A percentile compares a stretch with the other conserved stretches of the same genome.
Evolutionary conservation across 495 filamentous ascomycete species (phyloP).

Genomic region (Cenococcum geophilum): DNA sequence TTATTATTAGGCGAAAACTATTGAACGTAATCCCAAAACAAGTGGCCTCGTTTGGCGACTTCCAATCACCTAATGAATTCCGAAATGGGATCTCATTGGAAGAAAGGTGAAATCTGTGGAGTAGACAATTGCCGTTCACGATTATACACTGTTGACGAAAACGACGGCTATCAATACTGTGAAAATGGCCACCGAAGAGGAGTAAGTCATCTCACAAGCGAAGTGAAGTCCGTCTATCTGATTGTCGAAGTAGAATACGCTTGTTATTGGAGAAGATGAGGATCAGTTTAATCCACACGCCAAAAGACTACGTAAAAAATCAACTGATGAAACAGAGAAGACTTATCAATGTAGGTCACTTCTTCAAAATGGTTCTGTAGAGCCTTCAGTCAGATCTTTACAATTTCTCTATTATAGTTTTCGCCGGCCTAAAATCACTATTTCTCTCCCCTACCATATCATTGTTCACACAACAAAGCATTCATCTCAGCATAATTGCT

Average conservation of each 20-base stretch:
- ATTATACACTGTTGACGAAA: conserved; percentile 43
- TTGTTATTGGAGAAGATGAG: conserved; percentile 58
- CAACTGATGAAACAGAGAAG: conserved; percentile 51
- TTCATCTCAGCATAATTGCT: neutral
- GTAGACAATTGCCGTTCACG: conserved; percentile 45
- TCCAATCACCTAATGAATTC: neutral
- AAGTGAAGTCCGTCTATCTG: neutral
- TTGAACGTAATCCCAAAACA: too few relatives aligned
- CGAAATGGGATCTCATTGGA: neutral
- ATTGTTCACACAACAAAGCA: too few relatives aligned
- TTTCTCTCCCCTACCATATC: too few relatives aligned
- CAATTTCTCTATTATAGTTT: neutral
- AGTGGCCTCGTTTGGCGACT: neutral
- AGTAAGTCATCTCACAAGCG: conserved; percentile 23
- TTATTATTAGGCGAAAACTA: too few relatives aligned
- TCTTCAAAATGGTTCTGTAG: neutral
- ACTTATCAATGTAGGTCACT: conserved; percentile 23
- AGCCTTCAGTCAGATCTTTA: too few relatives aligned
- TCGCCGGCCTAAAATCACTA: neutral
- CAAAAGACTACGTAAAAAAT: conserved; percentile 42
- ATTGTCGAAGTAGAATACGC: conserved; percentile 12
- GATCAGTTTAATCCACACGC: conserved; percentile 67
- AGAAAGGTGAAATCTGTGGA: conserved; percentile 23
- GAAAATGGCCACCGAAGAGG: conserved; percentile 50
- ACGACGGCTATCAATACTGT: conserved; percentile 47